Percentiles rank a stretch among this genome's conserved stretches.
These are phyloP conservation scores for Cenchrus purpureus DNA, from an alignment of 176 grass and related monocot species.

Conservation along the genomic window DNA sequence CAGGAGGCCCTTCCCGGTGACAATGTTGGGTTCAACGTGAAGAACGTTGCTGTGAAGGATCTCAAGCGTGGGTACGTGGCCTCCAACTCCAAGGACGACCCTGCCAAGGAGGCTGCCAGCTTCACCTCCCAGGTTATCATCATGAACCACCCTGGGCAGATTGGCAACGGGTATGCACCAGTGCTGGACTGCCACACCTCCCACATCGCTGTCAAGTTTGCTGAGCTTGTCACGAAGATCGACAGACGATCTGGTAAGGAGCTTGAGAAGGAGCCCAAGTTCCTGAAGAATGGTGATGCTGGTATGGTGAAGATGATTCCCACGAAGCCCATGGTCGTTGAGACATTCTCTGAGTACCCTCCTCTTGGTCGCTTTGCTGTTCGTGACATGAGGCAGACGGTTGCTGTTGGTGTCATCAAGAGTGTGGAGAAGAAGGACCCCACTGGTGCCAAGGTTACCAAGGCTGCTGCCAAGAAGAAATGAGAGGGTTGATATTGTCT, in stretches of 20 bases:
- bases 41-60: constrained; percentile 94
- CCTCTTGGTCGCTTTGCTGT: constrained; percentile 82
- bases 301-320: constrained; percentile 95
- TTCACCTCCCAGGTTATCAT: constrained; percentile 96
- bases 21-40: constrained; percentile 83
- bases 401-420: constrained; percentile 92
- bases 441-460: constrained; percentile 73
- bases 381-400: constrained; percentile 79
- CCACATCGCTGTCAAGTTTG: constrained; percentile 92
- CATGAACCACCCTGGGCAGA: constrained; percentile 97
- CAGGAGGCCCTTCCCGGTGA: constrained; percentile 81
- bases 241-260: constrained; percentile 93
- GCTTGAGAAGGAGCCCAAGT: constrained; percentile 89
- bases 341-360: constrained; percentile 74
- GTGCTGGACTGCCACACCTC: constrained; percentile 95
- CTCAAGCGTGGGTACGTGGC: constrained; percentile 79
- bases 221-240: constrained; percentile 81
- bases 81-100: constrained; percentile 94
- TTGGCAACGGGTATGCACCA: constrained; percentile 83
- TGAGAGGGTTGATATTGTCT: constrained; percentile 30
- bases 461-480: constrained; percentile 89
- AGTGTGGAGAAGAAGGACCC: constrained; percentile 80
- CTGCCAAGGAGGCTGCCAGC: constrained; percentile 83
- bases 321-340: constrained; percentile 94
- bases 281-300: constrained; percentile 90